These are phyloP conservation scores for Penicillium alfredii DNA, from an alignment of 495 filamentous ascomycete genomes.

Conservation along the genomic window DNA sequence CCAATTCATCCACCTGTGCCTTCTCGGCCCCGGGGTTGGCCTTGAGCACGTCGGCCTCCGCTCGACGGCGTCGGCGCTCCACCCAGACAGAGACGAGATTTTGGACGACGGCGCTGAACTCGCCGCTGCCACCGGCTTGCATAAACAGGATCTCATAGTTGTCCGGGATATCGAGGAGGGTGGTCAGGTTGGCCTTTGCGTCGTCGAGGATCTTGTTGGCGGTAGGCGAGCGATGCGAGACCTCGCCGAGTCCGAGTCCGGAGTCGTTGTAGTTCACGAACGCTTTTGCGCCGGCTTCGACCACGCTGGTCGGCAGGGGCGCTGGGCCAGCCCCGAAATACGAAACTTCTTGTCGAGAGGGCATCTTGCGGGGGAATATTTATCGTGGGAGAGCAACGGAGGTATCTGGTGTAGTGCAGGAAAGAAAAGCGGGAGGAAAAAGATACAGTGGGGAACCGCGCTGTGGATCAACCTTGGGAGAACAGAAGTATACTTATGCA, in stretches of 20 bases:
- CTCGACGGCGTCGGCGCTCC: conserved; percentile 45
- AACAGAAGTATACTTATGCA: not conserved
- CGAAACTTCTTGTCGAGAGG: conserved; percentile 52
- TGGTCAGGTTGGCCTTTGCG: conserved; percentile 57
- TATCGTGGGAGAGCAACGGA: not conserved
- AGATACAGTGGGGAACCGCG: conserved; percentile 16
- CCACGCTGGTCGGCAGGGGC: conserved; percentile 68
- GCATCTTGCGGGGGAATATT: conserved; percentile 19
- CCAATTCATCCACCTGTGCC: conserved; percentile 43
- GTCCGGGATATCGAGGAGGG: conserved; percentile 66
- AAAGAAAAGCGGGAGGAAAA: conserved; percentile 14
- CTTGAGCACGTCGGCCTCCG: conserved; percentile 31
- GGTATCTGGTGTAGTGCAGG: conserved; percentile 8
- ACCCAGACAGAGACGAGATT: conserved; percentile 82
- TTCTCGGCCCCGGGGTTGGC: conserved; percentile 28
- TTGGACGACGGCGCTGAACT: conserved; percentile 75
- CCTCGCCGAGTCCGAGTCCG: conserved; percentile 69
- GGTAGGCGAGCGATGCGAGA: conserved; percentile 79
- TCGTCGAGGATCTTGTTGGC: conserved; percentile 64
- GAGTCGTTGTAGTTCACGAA: conserved; percentile 78
- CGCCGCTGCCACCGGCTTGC: conserved; percentile 75
- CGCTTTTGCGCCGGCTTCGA: conserved; percentile 64
- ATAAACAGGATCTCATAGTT: conserved; percentile 76
- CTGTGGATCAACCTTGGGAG: conserved; percentile 20
- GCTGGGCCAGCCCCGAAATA: conserved; percentile 90